A percentile compares a stretch with the other conserved stretches of the same genome.
These are phyloP conservation scores for Quercus aquifolioides DNA, from an alignment of 306 rosid genomes.

Conservation along the genomic window DNA sequence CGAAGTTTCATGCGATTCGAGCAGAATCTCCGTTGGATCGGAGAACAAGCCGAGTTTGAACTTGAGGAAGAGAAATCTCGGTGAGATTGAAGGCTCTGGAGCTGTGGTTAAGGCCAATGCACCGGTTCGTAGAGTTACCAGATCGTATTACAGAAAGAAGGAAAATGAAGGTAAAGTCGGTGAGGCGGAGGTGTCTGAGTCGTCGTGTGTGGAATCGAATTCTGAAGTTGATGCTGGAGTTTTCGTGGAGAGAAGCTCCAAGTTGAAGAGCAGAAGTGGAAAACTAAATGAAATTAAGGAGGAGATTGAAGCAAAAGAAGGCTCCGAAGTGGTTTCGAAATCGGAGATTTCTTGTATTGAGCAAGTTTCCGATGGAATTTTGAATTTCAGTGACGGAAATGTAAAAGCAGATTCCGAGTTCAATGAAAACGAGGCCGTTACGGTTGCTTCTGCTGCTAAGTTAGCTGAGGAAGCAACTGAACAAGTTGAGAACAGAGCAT, in stretches of 20 bases:
- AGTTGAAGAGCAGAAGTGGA: constrained; percentile 38
- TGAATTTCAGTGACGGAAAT: constrained; percentile 21
- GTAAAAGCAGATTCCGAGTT: constrained; percentile 22
- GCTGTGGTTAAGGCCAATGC: not conserved
- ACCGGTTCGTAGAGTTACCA: constrained; percentile 16
- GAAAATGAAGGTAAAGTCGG: constrained; percentile 24
- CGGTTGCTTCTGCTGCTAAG: constrained; percentile 28
- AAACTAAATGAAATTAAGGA: constrained; percentile 22
- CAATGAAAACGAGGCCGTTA: constrained; percentile 35
- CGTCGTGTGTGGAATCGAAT: constrained; percentile 84
- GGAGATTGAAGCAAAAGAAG: constrained; percentile 31
- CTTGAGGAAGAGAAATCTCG: constrained; percentile 26
- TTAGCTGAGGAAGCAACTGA: constrained; percentile 22
- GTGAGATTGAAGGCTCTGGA: constrained; percentile 5
- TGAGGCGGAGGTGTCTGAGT: constrained; percentile 57
- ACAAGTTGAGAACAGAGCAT: constrained; percentile 38
- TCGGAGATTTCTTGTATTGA: constrained; percentile 48
- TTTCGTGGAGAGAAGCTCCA: constrained; percentile 27
- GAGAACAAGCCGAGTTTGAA: constrained; percentile 24
- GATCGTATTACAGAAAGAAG: constrained; percentile 22
- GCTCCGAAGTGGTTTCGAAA: constrained; percentile 32
- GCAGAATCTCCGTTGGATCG: constrained; percentile 35
- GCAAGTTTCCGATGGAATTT: constrained; percentile 12
- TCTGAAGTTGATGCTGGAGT: constrained; percentile 34
- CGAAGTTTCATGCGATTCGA: constrained; percentile 63